phyloP scores from a whole-genome alignment of 768 basidiomycete species.

The Cystobasidium ongulense region DNA sequence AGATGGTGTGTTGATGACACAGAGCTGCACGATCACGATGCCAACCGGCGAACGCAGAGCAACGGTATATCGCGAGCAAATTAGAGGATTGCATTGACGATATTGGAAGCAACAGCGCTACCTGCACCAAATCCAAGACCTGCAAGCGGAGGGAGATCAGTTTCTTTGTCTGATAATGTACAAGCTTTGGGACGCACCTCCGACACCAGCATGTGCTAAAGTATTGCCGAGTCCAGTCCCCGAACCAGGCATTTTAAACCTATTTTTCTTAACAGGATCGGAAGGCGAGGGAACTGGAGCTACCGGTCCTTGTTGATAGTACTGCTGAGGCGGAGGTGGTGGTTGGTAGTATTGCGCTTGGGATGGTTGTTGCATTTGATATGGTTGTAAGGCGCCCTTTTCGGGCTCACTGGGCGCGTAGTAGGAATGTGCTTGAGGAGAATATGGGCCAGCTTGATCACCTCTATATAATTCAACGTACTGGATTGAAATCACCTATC shows the following conservation, averaged over 20 bases:
- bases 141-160: not conserved
- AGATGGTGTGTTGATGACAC: no score
- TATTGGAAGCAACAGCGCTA: not conserved
- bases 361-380: not conserved
- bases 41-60: no score
- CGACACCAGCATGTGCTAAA: conserved; percentile 8
- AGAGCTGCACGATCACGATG: no score
- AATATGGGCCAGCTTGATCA: not conserved
- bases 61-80: no score
- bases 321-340: conserved; percentile 7
- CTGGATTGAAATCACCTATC: not conserved
- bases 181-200: not conserved
- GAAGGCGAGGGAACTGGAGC: not conserved
- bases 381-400: conserved; percentile 12
- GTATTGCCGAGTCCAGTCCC: not conserved
- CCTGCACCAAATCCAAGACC: conserved; percentile 9
- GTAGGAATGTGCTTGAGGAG: not conserved
- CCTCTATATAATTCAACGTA: conserved; percentile 4
- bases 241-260: conserved; percentile 4
- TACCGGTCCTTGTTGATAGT: not conserved
- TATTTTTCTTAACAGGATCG: not conserved
- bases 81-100: conserved; percentile 14
- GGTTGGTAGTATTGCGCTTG: not conserved
- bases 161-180: not conserved
- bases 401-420: not conserved